Conservation (phyloP, 2,329 filamentous ascomycete species). For the Aspergillus jensenii region DNA sequence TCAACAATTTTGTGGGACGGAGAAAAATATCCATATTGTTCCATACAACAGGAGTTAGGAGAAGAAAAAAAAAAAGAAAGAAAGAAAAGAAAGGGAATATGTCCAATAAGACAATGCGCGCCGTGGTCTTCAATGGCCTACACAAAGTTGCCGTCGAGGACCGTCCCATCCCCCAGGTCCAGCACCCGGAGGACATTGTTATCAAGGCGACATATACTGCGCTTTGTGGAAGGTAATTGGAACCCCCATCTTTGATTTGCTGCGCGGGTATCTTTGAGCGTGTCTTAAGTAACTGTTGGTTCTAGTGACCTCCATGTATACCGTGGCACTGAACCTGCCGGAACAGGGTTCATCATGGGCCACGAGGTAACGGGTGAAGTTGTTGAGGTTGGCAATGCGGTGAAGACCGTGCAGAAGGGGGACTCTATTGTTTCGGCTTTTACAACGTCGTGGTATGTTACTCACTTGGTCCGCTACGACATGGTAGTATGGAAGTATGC, state of each 20-base stretch:
- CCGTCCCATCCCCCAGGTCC: constrained; percentile 72
- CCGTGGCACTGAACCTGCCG: constrained; percentile 73
- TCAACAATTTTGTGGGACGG: not conserved
- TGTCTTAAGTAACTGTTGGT: not conserved
- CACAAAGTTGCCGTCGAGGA: constrained; percentile 74
- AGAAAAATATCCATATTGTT: not conserved
- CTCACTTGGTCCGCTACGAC: not conserved
- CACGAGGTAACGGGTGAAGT: constrained; percentile 86
- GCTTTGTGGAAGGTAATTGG: constrained; percentile 74
- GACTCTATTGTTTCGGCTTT: constrained; percentile 83
- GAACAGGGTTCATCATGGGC: constrained; percentile 64
- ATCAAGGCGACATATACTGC: constrained; percentile 81
- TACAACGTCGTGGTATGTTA: constrained; percentile 70
- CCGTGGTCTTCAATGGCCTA: constrained; percentile 82
- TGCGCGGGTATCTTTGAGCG: not conserved
- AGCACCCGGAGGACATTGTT: constrained; percentile 71
- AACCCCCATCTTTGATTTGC: not conserved
- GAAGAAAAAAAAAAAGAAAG: no score
- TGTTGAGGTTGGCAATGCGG: constrained; percentile 64
- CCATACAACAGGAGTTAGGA: not conserved
- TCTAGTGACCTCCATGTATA: constrained; percentile 79
- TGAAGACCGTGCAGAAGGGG: constrained; percentile 69
- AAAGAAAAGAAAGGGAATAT: constrained; percentile 17
- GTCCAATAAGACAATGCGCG: constrained; percentile 65
- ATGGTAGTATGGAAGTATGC: not conserved